A percentile compares a stretch with the other conserved stretches of the same genome.
Evolutionary conservation across 805 yeast genomes (phyloP).

Genomic region (Nakazawaea holstii): DNA sequence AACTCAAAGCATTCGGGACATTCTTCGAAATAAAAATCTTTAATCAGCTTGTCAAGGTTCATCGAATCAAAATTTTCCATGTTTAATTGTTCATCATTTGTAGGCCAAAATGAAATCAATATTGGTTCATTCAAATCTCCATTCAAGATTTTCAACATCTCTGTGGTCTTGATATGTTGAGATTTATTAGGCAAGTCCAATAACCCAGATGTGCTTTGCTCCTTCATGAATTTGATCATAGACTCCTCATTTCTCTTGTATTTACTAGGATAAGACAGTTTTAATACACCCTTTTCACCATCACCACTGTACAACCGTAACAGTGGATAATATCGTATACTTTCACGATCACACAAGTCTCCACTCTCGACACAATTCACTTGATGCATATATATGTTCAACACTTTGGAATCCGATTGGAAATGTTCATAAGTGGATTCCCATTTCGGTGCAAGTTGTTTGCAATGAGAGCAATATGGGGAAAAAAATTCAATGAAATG

Average conservation of each 20-base stretch:
- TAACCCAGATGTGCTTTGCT: constrained; percentile 28
- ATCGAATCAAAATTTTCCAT: constrained; percentile 24
- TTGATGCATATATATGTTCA: constrained; percentile 56
- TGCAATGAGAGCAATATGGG: constrained; percentile 87
- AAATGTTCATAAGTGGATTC: constrained; percentile 51
- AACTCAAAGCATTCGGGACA: constrained; percentile 48
- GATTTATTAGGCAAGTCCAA: constrained; percentile 2
- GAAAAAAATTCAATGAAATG: constrained; percentile 86
- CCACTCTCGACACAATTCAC: constrained; percentile 86
- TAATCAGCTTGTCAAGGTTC: constrained; percentile 21
- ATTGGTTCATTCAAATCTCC: constrained; percentile 47
- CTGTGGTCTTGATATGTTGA: constrained; percentile 26
- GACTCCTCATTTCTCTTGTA: constrained; percentile 41
- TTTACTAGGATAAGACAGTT: constrained; percentile 41
- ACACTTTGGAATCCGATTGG: constrained; percentile 34
- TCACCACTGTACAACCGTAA: constrained; percentile 64
- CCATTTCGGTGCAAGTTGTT: constrained; percentile 78
- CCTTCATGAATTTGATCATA: constrained; percentile 47
- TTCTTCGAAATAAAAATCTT: constrained; percentile 29
- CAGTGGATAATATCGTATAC: constrained; percentile 62
- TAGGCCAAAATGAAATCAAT: constrained; percentile 65
- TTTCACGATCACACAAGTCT: constrained; percentile 72
- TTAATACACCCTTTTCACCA: constrained; percentile 31
- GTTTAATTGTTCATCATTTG: constrained; percentile 36
- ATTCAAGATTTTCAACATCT: constrained; percentile 41